Percentiles rank a stretch among this genome's conserved stretches.
Conservation (phyloP, 2,329 filamentous ascomycete genomes). For the Colletotrichum nymphaeae region DNA sequence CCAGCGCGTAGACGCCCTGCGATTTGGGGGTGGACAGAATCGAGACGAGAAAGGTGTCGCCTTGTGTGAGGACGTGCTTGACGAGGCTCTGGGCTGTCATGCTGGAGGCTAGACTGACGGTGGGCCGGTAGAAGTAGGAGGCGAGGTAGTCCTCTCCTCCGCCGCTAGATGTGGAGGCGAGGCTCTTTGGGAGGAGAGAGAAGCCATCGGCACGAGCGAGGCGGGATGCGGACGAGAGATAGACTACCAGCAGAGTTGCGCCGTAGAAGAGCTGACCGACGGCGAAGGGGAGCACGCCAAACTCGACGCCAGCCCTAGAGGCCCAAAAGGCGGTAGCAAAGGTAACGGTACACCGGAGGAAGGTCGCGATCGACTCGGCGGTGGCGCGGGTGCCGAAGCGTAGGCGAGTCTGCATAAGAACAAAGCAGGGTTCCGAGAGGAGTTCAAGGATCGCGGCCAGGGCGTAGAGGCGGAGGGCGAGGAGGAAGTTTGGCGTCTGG, state of each 20-base stretch:
- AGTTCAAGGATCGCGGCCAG: slow-evolving; percentile 77
- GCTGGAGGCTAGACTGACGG: slow-evolving; percentile 80
- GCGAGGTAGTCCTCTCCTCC: slow-evolving; percentile 56
- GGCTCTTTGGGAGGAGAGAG: slow-evolving; percentile 69
- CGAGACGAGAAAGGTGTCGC: slow-evolving; percentile 89
- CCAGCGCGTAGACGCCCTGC: slow-evolving; percentile 92
- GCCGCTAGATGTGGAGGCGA: slow-evolving; percentile 39
- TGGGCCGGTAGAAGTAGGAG: slow-evolving; percentile 74
- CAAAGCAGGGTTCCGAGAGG: slow-evolving; percentile 87
- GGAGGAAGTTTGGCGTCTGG: slow-evolving; percentile 72
- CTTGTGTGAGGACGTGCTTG: slow-evolving; percentile 94
- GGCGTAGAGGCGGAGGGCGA: slow-evolving; percentile 66
- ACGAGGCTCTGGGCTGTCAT: slow-evolving; percentile 89
- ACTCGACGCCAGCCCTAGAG: slow-evolving; percentile 58
- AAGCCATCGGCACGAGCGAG: slow-evolving; percentile 71
- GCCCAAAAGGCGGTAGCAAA: slow-evolving; percentile 78
- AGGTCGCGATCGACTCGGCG: slow-evolving; percentile 86
- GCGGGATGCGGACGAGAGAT: slow-evolving; percentile 69
- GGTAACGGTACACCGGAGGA: slow-evolving; percentile 80
- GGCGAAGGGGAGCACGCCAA: slow-evolving; percentile 89
- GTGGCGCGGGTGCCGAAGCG: slow-evolving; percentile 83
- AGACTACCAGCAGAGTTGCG: slow-evolving; percentile 74
- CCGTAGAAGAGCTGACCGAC: slow-evolving; percentile 87
- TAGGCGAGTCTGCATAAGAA: slow-evolving; percentile 84
- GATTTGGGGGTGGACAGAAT: slow-evolving; percentile 80